Conservation (phyloP, 352 stramenopile species). For the Globisporangium cederbergense region DNA sequence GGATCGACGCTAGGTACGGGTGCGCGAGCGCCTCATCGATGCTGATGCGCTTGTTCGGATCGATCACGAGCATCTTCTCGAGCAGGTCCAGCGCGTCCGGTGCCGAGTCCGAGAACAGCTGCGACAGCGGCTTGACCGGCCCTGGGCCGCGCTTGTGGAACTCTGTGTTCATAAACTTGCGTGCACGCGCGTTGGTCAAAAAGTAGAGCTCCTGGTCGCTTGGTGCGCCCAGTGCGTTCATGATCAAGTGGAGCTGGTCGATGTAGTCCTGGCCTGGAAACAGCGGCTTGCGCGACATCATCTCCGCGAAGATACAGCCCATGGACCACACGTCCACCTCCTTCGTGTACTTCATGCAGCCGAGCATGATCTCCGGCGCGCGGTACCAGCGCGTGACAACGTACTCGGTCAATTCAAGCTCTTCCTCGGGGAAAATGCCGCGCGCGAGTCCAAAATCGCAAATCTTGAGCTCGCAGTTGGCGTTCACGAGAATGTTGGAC, state of each 20-base stretch:
- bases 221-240: constrained; percentile 94
- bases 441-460: constrained; percentile 91
- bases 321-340: constrained; percentile 95
- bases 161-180: constrained; percentile 86
- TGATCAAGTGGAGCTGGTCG: constrained; percentile 96
- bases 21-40: constrained; percentile 91
- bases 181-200: constrained; percentile 89
- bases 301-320: constrained; percentile 99
- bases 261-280: constrained; percentile 96
- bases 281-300: constrained; percentile 96
- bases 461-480: constrained; percentile 90
- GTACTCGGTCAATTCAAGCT: constrained; percentile 77
- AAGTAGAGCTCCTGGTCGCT: constrained; percentile 95
- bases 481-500: constrained; percentile 96
- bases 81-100: constrained; percentile 84
- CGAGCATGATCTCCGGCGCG: constrained; percentile 89
- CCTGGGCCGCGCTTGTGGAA: constrained; percentile 67
- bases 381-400: constrained; percentile 92
- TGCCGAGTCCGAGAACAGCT: constrained; percentile 71
- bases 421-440: constrained; percentile 42
- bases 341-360: constrained; percentile 85
- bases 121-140: constrained; percentile 57
- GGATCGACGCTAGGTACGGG: constrained; percentile 86
- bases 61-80: constrained; percentile 91
- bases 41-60: constrained; percentile 88